Conservation (phyloP, 768 basidiomycete genomes). For the Daedalea quercina region DNA sequence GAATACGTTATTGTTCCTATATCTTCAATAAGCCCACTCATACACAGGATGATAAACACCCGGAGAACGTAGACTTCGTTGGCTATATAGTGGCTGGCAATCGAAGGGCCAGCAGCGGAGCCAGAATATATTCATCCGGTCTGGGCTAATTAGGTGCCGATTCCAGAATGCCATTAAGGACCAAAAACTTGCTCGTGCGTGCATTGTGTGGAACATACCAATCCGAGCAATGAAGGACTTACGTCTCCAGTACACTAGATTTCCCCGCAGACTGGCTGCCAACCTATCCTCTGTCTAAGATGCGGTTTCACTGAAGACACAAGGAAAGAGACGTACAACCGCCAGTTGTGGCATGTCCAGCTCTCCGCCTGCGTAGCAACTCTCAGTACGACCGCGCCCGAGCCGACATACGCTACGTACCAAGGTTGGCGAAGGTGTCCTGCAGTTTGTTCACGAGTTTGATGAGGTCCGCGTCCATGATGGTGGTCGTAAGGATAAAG, state of each 20-base stretch:
- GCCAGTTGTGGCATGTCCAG: conserved; percentile 90
- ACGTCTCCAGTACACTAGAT: conserved; percentile 96
- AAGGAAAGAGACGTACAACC: conserved; percentile 50
- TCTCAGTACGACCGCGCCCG: conserved; percentile 3
- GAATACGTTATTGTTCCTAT: too few relatives aligned
- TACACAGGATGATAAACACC: too few relatives aligned
- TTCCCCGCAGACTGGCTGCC: conserved; percentile 97
- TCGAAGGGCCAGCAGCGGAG: too few relatives aligned
- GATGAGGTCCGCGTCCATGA: conserved; percentile 93
- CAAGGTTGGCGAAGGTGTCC: conserved; percentile 85
- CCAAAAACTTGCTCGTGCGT: too few relatives aligned
- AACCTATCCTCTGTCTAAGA: conserved; percentile 44
- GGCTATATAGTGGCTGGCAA: too few relatives aligned
- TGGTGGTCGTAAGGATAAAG: conserved; percentile 7
- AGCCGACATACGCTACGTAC: conserved; percentile 35
- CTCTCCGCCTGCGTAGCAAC: conserved; percentile 58
- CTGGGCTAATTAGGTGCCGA: not conserved
- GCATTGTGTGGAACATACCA: too few relatives aligned
- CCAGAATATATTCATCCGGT: too few relatives aligned
- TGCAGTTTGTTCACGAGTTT: conserved; percentile 93
- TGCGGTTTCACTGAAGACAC: not conserved
- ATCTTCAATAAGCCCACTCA: too few relatives aligned
- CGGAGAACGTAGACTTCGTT: too few relatives aligned
- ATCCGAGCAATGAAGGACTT: conserved; percentile 23
- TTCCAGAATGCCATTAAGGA: not conserved